Evolutionary conservation across 805 yeast genomes (phyloP), one percentile per base, ranked within the genome.

Genomic region (Cyberlindnera maclurae): DNA sequence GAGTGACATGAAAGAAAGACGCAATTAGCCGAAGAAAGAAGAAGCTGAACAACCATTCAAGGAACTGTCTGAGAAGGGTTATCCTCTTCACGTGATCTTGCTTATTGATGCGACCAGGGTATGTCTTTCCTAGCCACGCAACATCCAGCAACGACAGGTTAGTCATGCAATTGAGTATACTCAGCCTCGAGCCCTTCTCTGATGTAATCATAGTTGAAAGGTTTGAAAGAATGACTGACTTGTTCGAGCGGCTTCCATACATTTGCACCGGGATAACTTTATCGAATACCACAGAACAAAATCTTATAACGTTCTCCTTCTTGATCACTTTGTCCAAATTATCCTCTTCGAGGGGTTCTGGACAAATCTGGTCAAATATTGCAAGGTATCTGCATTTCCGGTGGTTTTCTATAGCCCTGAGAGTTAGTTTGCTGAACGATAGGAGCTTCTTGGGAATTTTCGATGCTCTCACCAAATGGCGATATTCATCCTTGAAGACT

Each of bases 1-100:
- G 82, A 0, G 93, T 79, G 5, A 81, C 78, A 52, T 83, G 79
- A 62, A 86, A 88, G 50, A 73, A 75, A 0, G 71, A 57, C 0
- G 64, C 57, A 0, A 84, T 47, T 1, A 83, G 42, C 13, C 62
- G 65, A 7, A 70, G 60, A 1, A 84, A 45, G 36, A 78, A 67
- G 0, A 27, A 29, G 0, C 58, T 44, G 30, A 82, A 71, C 2
- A 82, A 35, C 95, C 95, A 89, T 2, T 37, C 34, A 1, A 82
- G 20, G 35, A 84, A 75, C 3, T 51, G 45, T 3, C 47, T 39
- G 11, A 78, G 54, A 13, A 72, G 47, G 0, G 39, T 13, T 34
- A 51, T 55, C 3, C 79, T 63, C 41, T 60, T 57, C 1, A 45
- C 36, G 24, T 58, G 61, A 36, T 76, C 82, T 12, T 66, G 68